Evolutionary conservation across 2,329 filamentous ascomycete species (phyloP).

Genomic region (Colletotrichum australisinense): DNA sequence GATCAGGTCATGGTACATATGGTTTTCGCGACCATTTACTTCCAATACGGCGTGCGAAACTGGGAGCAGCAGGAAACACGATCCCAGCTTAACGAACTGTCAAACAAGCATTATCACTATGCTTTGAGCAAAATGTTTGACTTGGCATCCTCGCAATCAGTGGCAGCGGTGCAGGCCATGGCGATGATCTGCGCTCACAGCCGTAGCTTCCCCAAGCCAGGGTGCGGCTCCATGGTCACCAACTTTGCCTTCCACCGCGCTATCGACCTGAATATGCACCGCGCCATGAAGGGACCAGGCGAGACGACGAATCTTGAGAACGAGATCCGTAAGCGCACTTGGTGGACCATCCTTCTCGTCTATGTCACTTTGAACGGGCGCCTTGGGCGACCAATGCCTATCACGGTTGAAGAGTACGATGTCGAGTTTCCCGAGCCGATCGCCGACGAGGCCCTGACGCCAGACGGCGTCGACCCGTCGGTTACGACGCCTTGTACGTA

Average conservation of each 20-base stretch:
- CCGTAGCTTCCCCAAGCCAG: slow-evolving; percentile 83
- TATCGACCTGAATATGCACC: slow-evolving; percentile 80
- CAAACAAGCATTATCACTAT: slow-evolving; percentile 84
- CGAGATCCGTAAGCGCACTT: slow-evolving; percentile 81
- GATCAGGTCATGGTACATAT: slow-evolving; percentile 81
- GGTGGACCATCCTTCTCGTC: slow-evolving; percentile 78
- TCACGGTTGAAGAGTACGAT: slow-evolving; percentile 81
- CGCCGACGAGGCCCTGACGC: slow-evolving; percentile 76
- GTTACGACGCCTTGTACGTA: slow-evolving; percentile 72
- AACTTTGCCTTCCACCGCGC: slow-evolving; percentile 75
- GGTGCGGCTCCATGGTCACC: slow-evolving; percentile 76
- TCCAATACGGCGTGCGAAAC: slow-evolving; percentile 81
- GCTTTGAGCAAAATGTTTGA: slow-evolving; percentile 76
- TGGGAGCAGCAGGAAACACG: slow-evolving; percentile 65
- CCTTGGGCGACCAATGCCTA: slow-evolving; percentile 80
- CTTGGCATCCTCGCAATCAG: slow-evolving; percentile 68
- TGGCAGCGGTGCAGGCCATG: slow-evolving; percentile 79
- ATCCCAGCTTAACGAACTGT: slow-evolving; percentile 69
- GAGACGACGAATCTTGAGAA: slow-evolving; percentile 70
- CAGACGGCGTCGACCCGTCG: slow-evolving; percentile 70
- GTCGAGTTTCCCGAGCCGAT: slow-evolving; percentile 79
- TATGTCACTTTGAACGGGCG: slow-evolving; percentile 78
- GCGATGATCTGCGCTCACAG: slow-evolving; percentile 78
- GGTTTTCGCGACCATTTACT: slow-evolving; percentile 82
- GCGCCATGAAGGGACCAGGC: slow-evolving; percentile 67